A percentile compares a stretch with the other conserved stretches of the same genome.
Evolutionary conservation across 495 filamentous ascomycete genomes (phyloP).

Genomic region (Aspergillus cavernicola): DNA sequence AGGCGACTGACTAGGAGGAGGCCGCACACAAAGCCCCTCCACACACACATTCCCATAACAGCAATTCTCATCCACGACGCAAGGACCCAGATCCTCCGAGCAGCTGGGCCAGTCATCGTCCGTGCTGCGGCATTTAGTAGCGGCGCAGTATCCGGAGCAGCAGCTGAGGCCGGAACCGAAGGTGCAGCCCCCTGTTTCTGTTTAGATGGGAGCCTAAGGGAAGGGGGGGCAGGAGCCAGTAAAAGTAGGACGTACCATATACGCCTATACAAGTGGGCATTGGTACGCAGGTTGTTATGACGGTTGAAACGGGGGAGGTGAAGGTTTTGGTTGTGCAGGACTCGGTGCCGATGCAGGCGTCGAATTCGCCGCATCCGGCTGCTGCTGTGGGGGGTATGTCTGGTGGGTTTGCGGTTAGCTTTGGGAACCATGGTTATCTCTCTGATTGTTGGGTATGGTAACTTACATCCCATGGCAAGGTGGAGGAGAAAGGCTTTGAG

Average conservation of each 20-base stretch:
- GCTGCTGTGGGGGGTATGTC: conserved; percentile 5
- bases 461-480: conserved; percentile 8
- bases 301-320: conserved; percentile 25
- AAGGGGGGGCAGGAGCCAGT: background rate
- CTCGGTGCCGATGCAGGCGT: conserved; percentile 29
- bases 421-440: background rate
- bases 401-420: background rate
- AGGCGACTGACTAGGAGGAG: background rate
- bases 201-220: background rate
- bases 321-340: conserved; percentile 31
- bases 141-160: conserved; percentile 30
- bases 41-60: conserved; percentile 28
- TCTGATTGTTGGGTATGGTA: background rate
- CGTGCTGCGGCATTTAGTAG: conserved; percentile 26
- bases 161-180: conserved; percentile 19
- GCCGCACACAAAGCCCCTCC: conserved; percentile 18
- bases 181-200: conserved; percentile 8
- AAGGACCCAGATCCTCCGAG: conserved; percentile 24
- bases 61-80: conserved; percentile 22
- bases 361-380: conserved; percentile 21
- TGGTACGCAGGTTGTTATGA: conserved; percentile 30
- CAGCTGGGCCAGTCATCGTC: conserved; percentile 26
- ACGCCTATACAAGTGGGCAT: conserved; percentile 30
- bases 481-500: conserved; percentile 2
- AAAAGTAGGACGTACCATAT: conserved; percentile 30